Evolutionary conservation across 225 moss, liverwort and hornwort genomes (phyloP), one percentile per base, ranked within the genome.

Genomic region (Polytrichum commune): DNA sequence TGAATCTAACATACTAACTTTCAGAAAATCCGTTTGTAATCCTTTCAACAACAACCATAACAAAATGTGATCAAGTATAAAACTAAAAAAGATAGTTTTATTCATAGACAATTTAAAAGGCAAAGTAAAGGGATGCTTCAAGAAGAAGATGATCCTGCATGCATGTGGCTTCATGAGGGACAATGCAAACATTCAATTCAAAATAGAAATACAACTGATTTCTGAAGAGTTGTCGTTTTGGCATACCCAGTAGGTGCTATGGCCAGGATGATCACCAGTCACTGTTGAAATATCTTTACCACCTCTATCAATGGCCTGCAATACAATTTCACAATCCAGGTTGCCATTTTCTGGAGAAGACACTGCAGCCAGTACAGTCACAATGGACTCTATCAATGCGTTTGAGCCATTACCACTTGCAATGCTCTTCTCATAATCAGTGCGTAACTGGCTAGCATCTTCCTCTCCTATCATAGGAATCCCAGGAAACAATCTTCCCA

Each of bases 391-490:
- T 67, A 89, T 80, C 55, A 91, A 76, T 20, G 82, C 54, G 56
- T 57, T 73, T 67, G 62, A 27, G 27, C 27, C 29, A 23, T 54
- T 72, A 19, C 73, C 72, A 24, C 33, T 71, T 63, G 72, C 73
- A 35, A 38, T 60, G 20, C 73, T 83, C 26, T 65, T 30, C 30
- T 66, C 70, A 29, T 84, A 75, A 30, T 89, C 81, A 5, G 63
- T 77, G 25, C 88, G 85, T 54, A 93, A 75, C 75, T 86, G 79
- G 55, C 63, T 75, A 38, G 89, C 75, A 68, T 84, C 84, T 77
- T 93, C 93, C 72, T 91, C 89, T n/a, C 84, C 85, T 22, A 91
- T 72, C 70, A 91, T 67, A 29, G 84, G 89, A 62, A 91, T 89
- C 57, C 64, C 54, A 60, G 91, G 88, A 65, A 88, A 93, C 24